Evolutionary conservation across 345 rosid genomes (phyloP).

Genomic region (Trapa bicornis): DNA sequence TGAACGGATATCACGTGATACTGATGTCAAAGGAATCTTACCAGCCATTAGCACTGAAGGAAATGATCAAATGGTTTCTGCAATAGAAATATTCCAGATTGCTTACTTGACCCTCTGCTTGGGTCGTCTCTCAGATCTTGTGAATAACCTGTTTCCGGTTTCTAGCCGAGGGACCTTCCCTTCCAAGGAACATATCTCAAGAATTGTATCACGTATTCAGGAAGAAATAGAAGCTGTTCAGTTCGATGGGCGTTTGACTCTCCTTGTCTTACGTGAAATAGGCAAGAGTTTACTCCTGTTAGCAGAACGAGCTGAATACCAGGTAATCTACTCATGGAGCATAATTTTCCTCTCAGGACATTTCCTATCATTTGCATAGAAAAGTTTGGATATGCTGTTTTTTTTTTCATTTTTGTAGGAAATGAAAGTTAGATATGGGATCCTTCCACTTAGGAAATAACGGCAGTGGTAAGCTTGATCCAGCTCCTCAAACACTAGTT

Average conservation of each 20-base stretch:
- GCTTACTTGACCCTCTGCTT: constrained; percentile 72
- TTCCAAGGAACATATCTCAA: constrained; percentile 76
- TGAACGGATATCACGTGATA: constrained; percentile 68
- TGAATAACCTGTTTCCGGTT: constrained; percentile 71
- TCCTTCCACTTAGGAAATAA: neutral
- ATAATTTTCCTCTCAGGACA: neutral
- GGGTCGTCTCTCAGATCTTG: constrained; percentile 79
- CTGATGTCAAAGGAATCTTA: constrained; percentile 82
- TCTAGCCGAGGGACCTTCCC: constrained; percentile 94
- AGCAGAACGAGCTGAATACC: constrained; percentile 85
- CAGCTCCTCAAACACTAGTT: neutral
- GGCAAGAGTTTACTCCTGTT: constrained; percentile 69
- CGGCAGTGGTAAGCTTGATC: neutral
- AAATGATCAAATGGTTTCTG: constrained; percentile 65
- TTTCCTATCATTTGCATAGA: neutral
- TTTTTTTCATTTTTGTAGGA: neutral
- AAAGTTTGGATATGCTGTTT: neutral
- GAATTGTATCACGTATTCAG: constrained; percentile 69
- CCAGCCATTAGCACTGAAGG: constrained; percentile 72
- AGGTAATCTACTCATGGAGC: constrained; percentile 34
- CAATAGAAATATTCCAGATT: constrained; percentile 82
- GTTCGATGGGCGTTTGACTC: constrained; percentile 78
- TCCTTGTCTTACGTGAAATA: constrained; percentile 77
- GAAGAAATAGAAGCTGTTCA: constrained; percentile 93
- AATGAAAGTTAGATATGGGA: neutral